Conservation (phyloP, 768 basidiomycete genomes). For the Tylopilus balloui region DNA sequence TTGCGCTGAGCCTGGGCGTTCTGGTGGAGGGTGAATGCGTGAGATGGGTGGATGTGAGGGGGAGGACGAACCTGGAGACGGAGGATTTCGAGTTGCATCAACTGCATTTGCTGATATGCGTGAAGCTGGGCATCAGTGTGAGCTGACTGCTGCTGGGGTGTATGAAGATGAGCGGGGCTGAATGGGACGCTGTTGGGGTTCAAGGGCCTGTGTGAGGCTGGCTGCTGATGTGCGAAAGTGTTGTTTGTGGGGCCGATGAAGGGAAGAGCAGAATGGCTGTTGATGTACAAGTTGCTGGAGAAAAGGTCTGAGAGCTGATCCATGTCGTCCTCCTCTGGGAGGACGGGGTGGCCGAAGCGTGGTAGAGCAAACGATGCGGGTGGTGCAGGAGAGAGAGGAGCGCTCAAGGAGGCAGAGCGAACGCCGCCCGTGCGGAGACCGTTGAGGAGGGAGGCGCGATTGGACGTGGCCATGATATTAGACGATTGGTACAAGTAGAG, state of each 20-base stretch:
- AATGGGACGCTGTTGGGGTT: conserved; percentile 50
- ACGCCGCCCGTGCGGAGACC: conserved; percentile 90
- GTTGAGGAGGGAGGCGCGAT: conserved; percentile 80
- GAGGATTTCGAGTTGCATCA: conserved; percentile 81
- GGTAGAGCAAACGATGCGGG: conserved; percentile 58
- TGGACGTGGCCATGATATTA: conserved; percentile 42
- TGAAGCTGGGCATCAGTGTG: conserved; percentile 49
- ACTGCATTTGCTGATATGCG: conserved; percentile 68
- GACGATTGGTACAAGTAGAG: conserved; percentile 22
- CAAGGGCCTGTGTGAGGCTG: conserved; percentile 46
- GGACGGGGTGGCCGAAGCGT: conserved; percentile 45
- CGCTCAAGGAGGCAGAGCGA: conserved; percentile 56
- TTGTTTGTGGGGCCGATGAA: conserved; percentile 67
- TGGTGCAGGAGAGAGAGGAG: conserved; percentile 69
- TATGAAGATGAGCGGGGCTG: conserved; percentile 38
- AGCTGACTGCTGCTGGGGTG: conserved; percentile 36
- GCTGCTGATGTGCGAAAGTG: conserved; percentile 62
- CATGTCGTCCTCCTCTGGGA: conserved; percentile 50
- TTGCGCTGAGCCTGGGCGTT: conserved; percentile 59
- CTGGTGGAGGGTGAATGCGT: conserved; percentile 32
- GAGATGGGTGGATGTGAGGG: neutral
- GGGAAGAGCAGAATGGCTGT: conserved; percentile 38
- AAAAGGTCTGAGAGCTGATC: conserved; percentile 60
- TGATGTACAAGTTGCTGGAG: conserved; percentile 49
- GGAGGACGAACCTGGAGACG: conserved; percentile 62